Evolutionary conservation across 129 eudicot genomes (phyloP).

Genomic region (Flaveria sonorensis): DNA sequence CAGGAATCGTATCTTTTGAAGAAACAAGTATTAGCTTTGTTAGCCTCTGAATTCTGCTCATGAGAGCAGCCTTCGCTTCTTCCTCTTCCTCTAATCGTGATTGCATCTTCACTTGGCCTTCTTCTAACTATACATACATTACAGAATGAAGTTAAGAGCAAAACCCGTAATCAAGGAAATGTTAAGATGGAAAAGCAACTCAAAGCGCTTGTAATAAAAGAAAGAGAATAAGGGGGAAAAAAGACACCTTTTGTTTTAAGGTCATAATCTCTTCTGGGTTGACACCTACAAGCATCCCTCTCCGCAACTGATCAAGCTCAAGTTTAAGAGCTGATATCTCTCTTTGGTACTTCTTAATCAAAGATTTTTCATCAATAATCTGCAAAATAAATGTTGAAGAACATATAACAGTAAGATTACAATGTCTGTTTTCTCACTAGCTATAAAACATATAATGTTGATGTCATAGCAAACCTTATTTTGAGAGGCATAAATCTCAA

Average conservation of each 20-base stretch:
- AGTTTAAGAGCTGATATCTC: constrained; percentile 86
- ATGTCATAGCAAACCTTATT: constrained; percentile 61
- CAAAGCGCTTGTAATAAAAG: constrained; percentile 10
- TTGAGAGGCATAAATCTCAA: constrained; percentile 89
- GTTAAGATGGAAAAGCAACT: constrained; percentile 8
- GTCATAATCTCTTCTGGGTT: constrained; percentile 91
- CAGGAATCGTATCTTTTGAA: constrained; percentile 77
- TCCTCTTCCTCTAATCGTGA: constrained; percentile 98
- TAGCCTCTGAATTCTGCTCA: constrained; percentile 98
- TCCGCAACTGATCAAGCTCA: constrained; percentile 88
- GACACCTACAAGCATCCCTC: constrained; percentile 93
- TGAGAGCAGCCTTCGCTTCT: constrained; percentile 98
- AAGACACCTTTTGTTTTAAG: constrained; percentile 74
- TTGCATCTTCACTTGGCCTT: constrained; percentile 99
- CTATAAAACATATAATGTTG: constrained; percentile 25
- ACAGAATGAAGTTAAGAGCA: constrained; percentile 7
- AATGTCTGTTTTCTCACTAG: constrained; percentile 1
- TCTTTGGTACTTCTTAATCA: constrained; percentile 94
- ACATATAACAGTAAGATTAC: constrained; percentile 15
- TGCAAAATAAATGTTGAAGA: constrained; percentile 42
- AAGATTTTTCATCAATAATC: constrained; percentile 97
- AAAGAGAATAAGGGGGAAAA: constrained; percentile 17
- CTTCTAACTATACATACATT: constrained; percentile 71
- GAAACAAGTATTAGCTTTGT: constrained; percentile 96
- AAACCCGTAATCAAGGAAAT: neutral